Base-by-base conservation (phyloP, 1,284 basidiomycete genomes). In the Ustilago crameri region DNA sequence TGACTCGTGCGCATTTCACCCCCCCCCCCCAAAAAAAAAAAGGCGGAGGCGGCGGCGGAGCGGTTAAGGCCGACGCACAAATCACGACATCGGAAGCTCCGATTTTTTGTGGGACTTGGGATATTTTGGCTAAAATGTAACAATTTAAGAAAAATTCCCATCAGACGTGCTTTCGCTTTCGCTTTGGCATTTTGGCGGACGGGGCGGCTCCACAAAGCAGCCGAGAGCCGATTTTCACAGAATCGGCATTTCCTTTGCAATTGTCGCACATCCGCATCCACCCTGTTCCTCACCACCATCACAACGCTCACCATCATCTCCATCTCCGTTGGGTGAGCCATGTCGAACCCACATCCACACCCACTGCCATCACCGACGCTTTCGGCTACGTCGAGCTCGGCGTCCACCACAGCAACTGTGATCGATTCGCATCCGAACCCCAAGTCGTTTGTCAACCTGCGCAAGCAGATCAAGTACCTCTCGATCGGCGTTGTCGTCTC, bases 381-480 rank as follows among this genome's bases (percentile, higher is more conserved):
- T 30, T 63, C 60, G 2, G 14, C 55, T 24, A 59, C 66, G 24
- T 64, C 56, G 2, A 54, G 43, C 26, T 35, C 52, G n/a, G 50
- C 43, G n/a, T 60, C 67, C 0, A 70, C 56, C 30, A 64, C 60
- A 1, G 47, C 61, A 0, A 65, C 62, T 26, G 55, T 71, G 8
- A 54, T 62, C 40, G 58, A 65, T 8, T n/a, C 47, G 17, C 52
- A 58, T 17, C 48, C 62, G 3, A 62, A 65, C 22, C 53, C 62
- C 10, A 62, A 66, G 47, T 62, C 62, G 14, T 27, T 67, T 5
- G 34, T 59, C 35, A 76, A 76, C 47, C 50, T 74, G 12, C 45
- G 48, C 57, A 76, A 76, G 44, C 74, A 76, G 44, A 46, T 69
- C 52, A 76, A 76, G 48, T 74, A 69, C 44, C 51, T 74, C 32